Conservation (phyloP, 2,329 filamentous ascomycete species). For the Xylariales sp. region DNA sequence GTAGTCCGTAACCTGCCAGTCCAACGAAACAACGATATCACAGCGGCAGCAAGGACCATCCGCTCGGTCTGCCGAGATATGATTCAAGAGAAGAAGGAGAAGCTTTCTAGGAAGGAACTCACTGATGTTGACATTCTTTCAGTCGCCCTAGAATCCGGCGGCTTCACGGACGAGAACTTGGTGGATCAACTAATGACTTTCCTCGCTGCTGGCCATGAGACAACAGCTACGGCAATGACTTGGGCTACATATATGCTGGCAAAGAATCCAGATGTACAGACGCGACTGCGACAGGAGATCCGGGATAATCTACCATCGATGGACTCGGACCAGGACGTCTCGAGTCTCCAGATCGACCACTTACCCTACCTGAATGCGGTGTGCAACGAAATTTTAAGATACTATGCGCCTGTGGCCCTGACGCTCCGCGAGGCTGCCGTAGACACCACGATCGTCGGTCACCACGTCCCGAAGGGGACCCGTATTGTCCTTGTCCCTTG, state of each 20-base stretch:
- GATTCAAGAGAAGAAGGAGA: slow-evolving; percentile 62
- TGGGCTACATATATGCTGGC: slow-evolving; percentile 37
- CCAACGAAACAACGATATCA: slow-evolving; percentile 63
- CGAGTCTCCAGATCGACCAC: slow-evolving; percentile 32
- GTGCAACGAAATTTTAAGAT: slow-evolving; percentile 37
- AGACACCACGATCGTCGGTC: slow-evolving; percentile 52
- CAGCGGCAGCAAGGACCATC: slow-evolving; percentile 52
- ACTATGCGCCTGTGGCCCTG: slow-evolving; percentile 41
- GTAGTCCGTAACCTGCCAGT: slow-evolving; percentile 62
- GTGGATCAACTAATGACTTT: slow-evolving; percentile 39
- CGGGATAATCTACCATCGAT: slow-evolving; percentile 31
- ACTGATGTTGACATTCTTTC: slow-evolving; percentile 32
- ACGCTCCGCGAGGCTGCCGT: slow-evolving; percentile 55
- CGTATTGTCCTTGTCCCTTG: slow-evolving; percentile 59
- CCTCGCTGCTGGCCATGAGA: slow-evolving; percentile 40
- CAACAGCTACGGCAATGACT: slow-evolving; percentile 34
- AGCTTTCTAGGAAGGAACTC: slow-evolving; percentile 39
- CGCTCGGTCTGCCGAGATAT: slow-evolving; percentile 63
- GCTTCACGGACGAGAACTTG: slow-evolving; percentile 33
- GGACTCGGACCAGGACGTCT: slow-evolving; percentile 23
- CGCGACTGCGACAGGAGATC: slow-evolving; percentile 34
- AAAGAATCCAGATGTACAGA: slow-evolving; percentile 30
- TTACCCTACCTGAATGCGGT: slow-evolving; percentile 38
- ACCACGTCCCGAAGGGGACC: slow-evolving; percentile 59
- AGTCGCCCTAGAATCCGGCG: slow-evolving; percentile 30